Evolutionary conservation across 345 rosid genomes (phyloP).

Genomic region (Arabis hirsuta): DNA sequence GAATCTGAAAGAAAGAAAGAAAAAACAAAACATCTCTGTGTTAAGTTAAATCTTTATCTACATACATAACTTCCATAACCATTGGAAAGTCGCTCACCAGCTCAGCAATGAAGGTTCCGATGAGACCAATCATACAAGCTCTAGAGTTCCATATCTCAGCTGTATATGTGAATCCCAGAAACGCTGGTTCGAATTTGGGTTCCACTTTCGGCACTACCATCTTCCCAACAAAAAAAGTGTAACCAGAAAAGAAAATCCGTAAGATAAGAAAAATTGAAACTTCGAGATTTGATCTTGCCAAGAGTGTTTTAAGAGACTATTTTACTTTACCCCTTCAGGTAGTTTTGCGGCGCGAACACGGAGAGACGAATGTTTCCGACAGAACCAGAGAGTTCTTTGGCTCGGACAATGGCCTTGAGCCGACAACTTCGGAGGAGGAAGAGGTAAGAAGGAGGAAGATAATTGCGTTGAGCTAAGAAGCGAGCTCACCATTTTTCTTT

Average conservation of each 20-base stretch:
- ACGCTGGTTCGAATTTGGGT: constrained; percentile 67
- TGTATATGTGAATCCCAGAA: constrained; percentile 77
- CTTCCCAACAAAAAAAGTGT: constrained; percentile 31
- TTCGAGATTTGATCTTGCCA: not conserved
- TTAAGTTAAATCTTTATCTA: not conserved
- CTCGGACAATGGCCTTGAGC: constrained; percentile 5
- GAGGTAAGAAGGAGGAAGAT: constrained; percentile 22
- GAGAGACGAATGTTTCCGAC: constrained; percentile 36
- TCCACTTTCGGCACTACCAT: constrained; percentile 72
- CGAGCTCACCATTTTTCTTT: constrained; percentile 26
- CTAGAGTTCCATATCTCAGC: constrained; percentile 94
- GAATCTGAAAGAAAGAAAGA: constrained; percentile 53
- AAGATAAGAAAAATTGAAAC: not conserved
- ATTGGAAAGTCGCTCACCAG: constrained; percentile 49
- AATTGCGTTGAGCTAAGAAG: constrained; percentile 20
- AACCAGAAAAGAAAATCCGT: not conserved
- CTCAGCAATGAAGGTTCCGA: constrained; percentile 71
- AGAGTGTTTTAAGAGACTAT: not conserved
- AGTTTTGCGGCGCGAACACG: constrained; percentile 63
- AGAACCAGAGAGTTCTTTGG: constrained; percentile 15
- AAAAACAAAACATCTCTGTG: not conserved
- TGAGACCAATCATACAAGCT: constrained; percentile 89
- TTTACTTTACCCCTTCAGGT: constrained; percentile 58
- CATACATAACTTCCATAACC: not conserved
- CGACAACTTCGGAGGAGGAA: constrained; percentile 26